Conservation (phyloP, 2,329 filamentous ascomycete genomes). For the Annulohypoxylon truncatum region DNA sequence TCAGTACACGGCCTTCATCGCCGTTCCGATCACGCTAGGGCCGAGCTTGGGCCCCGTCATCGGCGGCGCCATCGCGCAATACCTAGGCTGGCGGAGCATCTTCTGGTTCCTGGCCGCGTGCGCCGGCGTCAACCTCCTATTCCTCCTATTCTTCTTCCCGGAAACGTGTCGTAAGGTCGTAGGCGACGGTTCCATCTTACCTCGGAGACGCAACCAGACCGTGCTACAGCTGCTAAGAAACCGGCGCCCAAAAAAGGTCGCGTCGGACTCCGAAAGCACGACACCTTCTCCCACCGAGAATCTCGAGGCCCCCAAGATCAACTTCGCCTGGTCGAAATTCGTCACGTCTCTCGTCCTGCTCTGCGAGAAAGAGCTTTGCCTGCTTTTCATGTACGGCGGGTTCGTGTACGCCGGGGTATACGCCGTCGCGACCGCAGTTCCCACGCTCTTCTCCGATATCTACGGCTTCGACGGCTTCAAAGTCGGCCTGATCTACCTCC, state of each 20-base stretch:
- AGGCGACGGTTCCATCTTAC: conserved; percentile 67
- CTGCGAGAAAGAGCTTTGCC: conserved; percentile 66
- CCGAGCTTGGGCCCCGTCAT: conserved; percentile 53
- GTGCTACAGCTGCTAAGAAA: conserved; percentile 41
- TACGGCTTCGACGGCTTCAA: conserved; percentile 62
- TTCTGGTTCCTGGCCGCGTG: conserved; percentile 74
- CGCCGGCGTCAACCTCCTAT: conserved; percentile 59
- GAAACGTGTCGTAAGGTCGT: conserved; percentile 68
- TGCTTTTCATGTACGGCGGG: conserved; percentile 63
- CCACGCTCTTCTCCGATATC: conserved; percentile 60
- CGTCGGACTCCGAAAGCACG: conserved; percentile 43
- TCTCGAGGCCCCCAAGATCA: conserved; percentile 21
- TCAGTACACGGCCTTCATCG: conserved; percentile 61
- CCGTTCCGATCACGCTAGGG: conserved; percentile 55
- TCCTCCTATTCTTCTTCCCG: conserved; percentile 65
- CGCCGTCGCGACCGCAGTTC: conserved; percentile 63
- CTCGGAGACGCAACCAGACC: conserved; percentile 62
- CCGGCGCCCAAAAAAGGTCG: conserved; percentile 36
- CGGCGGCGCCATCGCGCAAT: conserved; percentile 65
- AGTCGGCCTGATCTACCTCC: conserved; percentile 64
- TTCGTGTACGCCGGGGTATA: conserved; percentile 68
- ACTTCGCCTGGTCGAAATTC: conserved; percentile 49
- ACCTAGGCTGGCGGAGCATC: conserved; percentile 70
- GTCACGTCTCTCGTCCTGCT: conserved; percentile 64
- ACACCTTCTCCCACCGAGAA: conserved; percentile 58